Conservation (phyloP, 108 stramenopile genomes). For the Aurantiochytrium sp. region DNA sequence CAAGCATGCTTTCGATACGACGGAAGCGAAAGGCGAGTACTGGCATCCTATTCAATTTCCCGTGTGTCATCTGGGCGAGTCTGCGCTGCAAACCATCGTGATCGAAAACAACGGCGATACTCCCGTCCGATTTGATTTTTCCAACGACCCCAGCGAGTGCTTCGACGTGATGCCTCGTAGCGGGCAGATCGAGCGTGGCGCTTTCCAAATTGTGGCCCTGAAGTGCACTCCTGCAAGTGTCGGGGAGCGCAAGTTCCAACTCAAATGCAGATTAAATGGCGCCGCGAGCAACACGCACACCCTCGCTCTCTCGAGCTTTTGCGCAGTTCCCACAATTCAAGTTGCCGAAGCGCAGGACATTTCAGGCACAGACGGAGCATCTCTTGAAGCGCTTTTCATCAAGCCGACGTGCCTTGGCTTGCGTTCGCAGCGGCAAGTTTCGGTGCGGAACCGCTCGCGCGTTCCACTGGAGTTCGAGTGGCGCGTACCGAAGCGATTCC, state of each 20-base stretch:
- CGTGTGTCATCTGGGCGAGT: constrained; percentile 43
- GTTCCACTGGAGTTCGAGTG: constrained; percentile 26
- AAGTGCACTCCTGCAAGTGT: not conserved
- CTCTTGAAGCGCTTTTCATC: constrained; percentile 19
- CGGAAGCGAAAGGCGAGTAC: constrained; percentile 13
- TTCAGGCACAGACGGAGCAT: not conserved
- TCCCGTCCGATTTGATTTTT: constrained; percentile 35
- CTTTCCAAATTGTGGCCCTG: constrained; percentile 31
- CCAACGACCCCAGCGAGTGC: not conserved
- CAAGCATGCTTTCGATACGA: not conserved
- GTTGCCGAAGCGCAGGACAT: not conserved
- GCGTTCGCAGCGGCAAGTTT: not conserved
- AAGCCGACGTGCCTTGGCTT: constrained; percentile 38
- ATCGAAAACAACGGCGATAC: constrained; percentile 44
- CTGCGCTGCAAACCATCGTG: constrained; percentile 43
- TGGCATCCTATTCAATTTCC: constrained; percentile 31
- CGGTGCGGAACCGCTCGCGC: constrained; percentile 26
- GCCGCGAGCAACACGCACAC: constrained; percentile 26
- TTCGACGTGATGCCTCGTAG: constrained; percentile 36
- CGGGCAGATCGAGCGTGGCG: constrained; percentile 40
- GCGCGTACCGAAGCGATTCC: constrained; percentile 17
- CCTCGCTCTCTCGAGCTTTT: constrained; percentile 26
- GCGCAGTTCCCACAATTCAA: constrained; percentile 11
- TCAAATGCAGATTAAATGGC: constrained; percentile 33
- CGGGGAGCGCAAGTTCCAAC: not conserved